Conservation (phyloP, 1,284 basidiomycete species). For the Sphaerobolus stellatus region DNA sequence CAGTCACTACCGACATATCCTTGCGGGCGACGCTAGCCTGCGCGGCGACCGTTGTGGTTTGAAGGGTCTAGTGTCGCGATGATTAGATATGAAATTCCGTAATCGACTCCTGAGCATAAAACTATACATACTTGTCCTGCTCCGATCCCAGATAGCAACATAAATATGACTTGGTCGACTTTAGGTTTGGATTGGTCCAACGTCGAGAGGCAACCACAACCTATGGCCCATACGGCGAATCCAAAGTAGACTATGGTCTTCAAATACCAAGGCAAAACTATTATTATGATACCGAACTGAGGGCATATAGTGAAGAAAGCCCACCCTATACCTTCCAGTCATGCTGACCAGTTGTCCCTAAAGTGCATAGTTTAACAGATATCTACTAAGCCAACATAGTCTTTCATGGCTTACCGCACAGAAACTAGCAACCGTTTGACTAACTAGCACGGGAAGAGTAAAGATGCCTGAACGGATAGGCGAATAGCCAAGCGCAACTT, state of each 20-base stretch:
- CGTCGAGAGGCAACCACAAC: constrained; percentile 66
- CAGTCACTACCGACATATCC: constrained; percentile 73
- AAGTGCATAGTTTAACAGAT: constrained; percentile 14
- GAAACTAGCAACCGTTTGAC: constrained; percentile 59
- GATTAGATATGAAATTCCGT: constrained; percentile 5
- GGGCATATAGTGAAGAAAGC: constrained; percentile 13
- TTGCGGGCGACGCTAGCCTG: constrained; percentile 65
- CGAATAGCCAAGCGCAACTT: constrained; percentile 63
- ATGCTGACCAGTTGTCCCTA: constrained; percentile 62
- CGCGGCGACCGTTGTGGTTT: constrained; percentile 65
- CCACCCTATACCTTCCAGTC: constrained; percentile 64
- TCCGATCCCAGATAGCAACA: constrained; percentile 67
- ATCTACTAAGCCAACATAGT: not conserved
- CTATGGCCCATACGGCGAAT: constrained; percentile 69
- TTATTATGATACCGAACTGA: not conserved
- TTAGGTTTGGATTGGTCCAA: constrained; percentile 49
- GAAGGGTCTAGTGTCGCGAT: constrained; percentile 43
- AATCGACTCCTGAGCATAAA: constrained; percentile 1
- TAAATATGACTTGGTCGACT: constrained; percentile 60
- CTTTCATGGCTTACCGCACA: constrained; percentile 45
- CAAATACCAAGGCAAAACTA: not conserved
- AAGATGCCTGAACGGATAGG: constrained; percentile 63
- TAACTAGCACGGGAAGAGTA: constrained; percentile 62
- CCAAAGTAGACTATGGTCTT: constrained; percentile 63
- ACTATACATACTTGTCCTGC: constrained; percentile 53